A percentile compares a stretch with the other conserved stretches of the same genome.
Evolutionary conservation across 306 rosid genomes (phyloP).

Genomic region (Acacia crassicarpa): DNA sequence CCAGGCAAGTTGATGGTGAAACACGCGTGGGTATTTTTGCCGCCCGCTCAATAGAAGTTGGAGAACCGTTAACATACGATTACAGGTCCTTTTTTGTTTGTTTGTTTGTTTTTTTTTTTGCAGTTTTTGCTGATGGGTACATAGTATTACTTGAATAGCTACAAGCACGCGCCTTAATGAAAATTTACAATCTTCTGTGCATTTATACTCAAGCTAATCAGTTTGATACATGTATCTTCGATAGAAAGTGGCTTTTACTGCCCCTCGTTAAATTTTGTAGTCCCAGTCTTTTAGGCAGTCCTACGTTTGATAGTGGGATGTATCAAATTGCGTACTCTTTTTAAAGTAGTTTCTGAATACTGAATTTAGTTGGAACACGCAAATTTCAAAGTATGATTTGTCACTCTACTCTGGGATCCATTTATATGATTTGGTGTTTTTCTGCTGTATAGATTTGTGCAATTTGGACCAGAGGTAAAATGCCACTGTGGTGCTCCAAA

Average conservation of each 20-base stretch:
- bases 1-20: constrained; percentile 95
- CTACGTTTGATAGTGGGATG: neutral
- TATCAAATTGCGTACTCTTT: neutral
- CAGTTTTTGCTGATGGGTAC: constrained; percentile 1
- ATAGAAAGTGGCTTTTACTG: neutral
- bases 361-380: neutral
- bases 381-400: neutral
- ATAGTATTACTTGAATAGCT: neutral
- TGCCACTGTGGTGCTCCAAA: constrained; percentile 78
- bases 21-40: constrained; percentile 87
- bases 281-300: neutral
- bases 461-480: constrained; percentile 89
- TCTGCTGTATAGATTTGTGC: constrained; percentile 67
- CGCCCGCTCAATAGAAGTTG: constrained; percentile 67
- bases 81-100: constrained; percentile 62
- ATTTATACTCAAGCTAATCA: neutral
- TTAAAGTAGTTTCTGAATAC: neutral
- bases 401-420: neutral
- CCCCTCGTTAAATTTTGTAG: neutral
- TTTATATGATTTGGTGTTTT: neutral
- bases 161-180: neutral
- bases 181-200: neutral
- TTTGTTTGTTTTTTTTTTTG: too few species aligned
- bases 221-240: neutral
- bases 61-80: constrained; percentile 87